phyloP scores from a whole-genome alignment of 2,329 filamentous ascomycete genomes.

The Claviceps humidiphila region DNA sequence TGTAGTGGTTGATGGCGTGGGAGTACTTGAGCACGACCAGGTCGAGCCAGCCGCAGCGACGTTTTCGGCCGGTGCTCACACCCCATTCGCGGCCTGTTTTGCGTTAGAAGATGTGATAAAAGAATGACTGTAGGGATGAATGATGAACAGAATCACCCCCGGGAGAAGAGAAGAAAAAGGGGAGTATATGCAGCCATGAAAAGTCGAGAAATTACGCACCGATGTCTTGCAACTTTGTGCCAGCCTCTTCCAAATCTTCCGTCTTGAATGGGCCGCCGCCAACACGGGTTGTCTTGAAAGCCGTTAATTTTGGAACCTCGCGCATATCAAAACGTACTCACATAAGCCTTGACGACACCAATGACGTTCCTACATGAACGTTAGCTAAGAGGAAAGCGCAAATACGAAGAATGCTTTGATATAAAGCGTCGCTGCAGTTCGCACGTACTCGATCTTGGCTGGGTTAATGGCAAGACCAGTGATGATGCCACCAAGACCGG shows the following conservation, averaged over 20 bases:
- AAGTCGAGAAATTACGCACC: background rate
- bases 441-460: constrained; percentile 34
- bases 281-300: constrained; percentile 7
- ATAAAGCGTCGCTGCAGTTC: too few relatives aligned
- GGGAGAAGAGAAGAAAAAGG: background rate
- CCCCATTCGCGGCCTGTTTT: constrained; percentile 7
- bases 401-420: too few relatives aligned
- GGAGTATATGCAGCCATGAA: background rate
- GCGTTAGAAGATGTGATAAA: background rate
- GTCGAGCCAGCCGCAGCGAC: constrained; percentile 24
- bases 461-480: constrained; percentile 26
- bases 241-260: constrained; percentile 6
- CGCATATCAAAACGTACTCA: background rate
- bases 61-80: constrained; percentile 8
- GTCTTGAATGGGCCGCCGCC: constrained; percentile 9
- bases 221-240: constrained; percentile 6
- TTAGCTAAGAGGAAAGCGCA: background rate
- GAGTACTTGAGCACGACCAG: constrained; percentile 57
- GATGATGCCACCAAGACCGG: constrained; percentile 14
- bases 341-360: background rate
- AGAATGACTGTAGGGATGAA: background rate
- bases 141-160: background rate
- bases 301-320: background rate
- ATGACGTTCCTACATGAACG: background rate
- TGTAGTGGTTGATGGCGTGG: constrained; percentile 51